Conservation (phyloP, 2,329 filamentous ascomycete genomes). For the Neophaeococcomyces aloes region DNA sequence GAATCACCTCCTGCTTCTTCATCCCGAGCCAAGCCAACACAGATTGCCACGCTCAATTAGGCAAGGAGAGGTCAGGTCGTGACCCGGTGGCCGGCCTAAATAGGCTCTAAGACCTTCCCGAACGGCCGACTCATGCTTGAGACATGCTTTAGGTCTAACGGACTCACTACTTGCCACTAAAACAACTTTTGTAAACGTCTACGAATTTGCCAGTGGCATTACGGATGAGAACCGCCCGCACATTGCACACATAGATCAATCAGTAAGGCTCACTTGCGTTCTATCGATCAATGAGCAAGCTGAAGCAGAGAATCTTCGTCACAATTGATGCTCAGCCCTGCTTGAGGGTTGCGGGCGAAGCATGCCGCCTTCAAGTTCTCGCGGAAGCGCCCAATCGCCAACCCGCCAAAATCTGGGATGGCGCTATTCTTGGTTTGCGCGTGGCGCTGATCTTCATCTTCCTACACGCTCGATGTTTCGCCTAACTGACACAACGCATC, state of each 20-base stretch:
- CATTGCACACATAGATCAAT: too few relatives aligned
- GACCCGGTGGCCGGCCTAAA: conserved; percentile 2
- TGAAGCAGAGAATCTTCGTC: too few relatives aligned
- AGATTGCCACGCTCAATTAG: neutral
- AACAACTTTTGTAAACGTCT: neutral
- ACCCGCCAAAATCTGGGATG: neutral
- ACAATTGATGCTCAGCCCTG: too few relatives aligned
- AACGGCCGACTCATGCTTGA: neutral
- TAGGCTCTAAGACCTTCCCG: neutral
- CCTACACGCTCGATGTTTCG: conserved; percentile 6
- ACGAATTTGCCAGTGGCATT: too few relatives aligned
- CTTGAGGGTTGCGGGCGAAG: too few relatives aligned
- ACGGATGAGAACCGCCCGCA: too few relatives aligned
- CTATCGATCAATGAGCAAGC: too few relatives aligned
- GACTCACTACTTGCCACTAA: neutral
- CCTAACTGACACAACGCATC: neutral
- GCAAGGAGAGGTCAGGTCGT: neutral
- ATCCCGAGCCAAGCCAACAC: neutral
- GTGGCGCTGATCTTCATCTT: conserved; percentile 6
- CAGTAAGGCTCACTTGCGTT: too few relatives aligned
- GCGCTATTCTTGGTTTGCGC: conserved; percentile 4
- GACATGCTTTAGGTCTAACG: neutral
- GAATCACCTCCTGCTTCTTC: neutral
- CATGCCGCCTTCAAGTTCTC: neutral
- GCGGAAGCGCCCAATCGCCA: neutral